Base-by-base conservation (phyloP, 2,329 filamentous ascomycete genomes). In the Ophiostoma perfectum region DNA sequence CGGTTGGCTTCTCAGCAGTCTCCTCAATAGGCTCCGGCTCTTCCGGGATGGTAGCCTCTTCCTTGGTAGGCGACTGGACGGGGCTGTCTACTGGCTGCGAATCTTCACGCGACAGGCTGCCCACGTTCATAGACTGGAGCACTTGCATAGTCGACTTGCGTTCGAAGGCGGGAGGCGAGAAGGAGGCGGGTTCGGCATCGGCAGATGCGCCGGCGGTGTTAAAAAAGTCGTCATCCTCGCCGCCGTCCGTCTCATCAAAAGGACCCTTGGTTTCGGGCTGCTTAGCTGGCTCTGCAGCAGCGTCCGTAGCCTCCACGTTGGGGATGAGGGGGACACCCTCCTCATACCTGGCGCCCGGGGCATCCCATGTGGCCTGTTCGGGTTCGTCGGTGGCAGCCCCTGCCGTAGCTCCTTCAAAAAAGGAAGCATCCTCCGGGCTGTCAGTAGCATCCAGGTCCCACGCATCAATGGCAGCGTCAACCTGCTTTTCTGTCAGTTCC, bases 281-380 rank as follows among this genome's bases (percentile, higher is more conserved):
- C 1, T 63, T 44, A 1, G 71, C 49, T 1, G 67, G n/a, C 42
- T 67, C 45, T 39, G 71, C 63, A 1, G 69, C 11, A 16, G 5
- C 27, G 1, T 38, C 12, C 11, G 14, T 62, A 14, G 14, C 41
- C 14, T 65, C 39, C 41, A 55, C 78, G 75, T 68, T 65, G 0
- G 72, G 66, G 73, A 86, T 86, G 70, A 92, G 77, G 0, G 89
- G 89, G 4, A 92, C 70, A 0, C 89, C 89, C 77, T 92, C 90
- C 69, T 90, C 88, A 71, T 84, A 92, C 62, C 89, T 84, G 38
- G 84, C 83, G 39, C 89, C 84, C 0, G 80, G 78, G 36, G 78
- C 79, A 45, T 82, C 79, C 58, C 79, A 79, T 14, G 58, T 78
- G 44, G 81, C 79, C 52, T 80, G 79, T 16, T 68, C 38, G 0